Base-by-base conservation (phyloP, 148 eudicot genomes). In the Heliosperma pusillum region DNA sequence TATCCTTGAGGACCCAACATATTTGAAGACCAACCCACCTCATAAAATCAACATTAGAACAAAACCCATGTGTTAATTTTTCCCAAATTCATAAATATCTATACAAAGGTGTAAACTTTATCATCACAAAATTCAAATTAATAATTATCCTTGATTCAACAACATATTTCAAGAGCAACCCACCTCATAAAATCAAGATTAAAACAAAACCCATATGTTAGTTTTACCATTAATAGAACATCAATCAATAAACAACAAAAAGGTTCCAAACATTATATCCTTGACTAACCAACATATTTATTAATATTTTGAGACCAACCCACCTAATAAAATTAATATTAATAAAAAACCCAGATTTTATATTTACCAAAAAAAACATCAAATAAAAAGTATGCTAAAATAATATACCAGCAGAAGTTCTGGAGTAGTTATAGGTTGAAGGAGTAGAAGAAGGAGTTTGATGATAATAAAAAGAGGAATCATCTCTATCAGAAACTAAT, bases 351-450 rank as follows among this genome's bases (percentile, higher is more conserved):
- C 45, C 45, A 42, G 45, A 42, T 5, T 0, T 42, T 42, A 42
- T 5, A 5, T 42, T 42, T 10, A 42, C 45, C 45, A 42, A 47
- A 45, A 45, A 0, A 45, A 45, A 45, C 50, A 7, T 10, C 10
- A 20, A 70, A 63, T 25, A 63, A 25, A 33, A 15, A 12, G 13
- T 3, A 27, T 1, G 44, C 44, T 64, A 64, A 25, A 17, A 40
- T 33, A 24, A 58, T 67, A 24, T 79, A 87, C 87, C 89, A 79
- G 85, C 7, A 56, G 71, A 61, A 80, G 73, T 84, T 76, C 74
- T 81, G 45, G 81, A 44, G 66, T 74, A 45, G 19, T 8, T 69
- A 45, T 69, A 69, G 7, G 19, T 3, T 20, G 63, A 66, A 77
- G 81, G 25, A 85, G 78, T 15, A 26, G 42, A 45, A 25, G 61